Base-by-base conservation (phyloP, 805 yeast species). In the Diddensiella santjacobensis region DNA sequence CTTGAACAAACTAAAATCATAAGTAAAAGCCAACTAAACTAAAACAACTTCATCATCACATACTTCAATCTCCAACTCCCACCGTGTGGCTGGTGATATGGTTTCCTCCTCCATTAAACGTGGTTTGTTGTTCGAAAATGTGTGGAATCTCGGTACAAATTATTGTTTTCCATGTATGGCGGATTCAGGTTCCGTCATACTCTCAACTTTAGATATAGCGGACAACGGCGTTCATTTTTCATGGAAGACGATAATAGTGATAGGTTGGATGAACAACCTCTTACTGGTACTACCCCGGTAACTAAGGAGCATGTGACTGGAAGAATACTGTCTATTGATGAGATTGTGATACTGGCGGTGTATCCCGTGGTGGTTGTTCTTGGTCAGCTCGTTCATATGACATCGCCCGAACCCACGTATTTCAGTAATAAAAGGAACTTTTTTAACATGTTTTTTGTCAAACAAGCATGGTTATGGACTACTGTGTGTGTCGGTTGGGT, bases 381-480 rank as follows among this genome's bases (percentile, higher is more conserved):
- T 39, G 69, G 63, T 35, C 59, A 59, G 42, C 44, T 61, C 6
- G 55, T 57, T 4, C 49, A 54, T 11, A 17, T 53, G 18, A 38
- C 53, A 3, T 44, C 48, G 15, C 50, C 52, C 11, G 55, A 49
- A 11, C 50, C 42, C 11, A 52, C 64, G 22, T 71, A 69, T 48
- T 69, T 71, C 50, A 56, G 66, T 35, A 43, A 57, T 42, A 88
- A 87, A 67, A 73, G 77, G 44, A 88, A 87, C 61, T 26, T 88
- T 15, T 61, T 90, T 51, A 91, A 91, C 65, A 74, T 74, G 18
- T 41, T 75, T 4, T 87, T 93, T 62, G 96, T 91, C 33, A 93
- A 91, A 59, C 75, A 74, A 22, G 98, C 97, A 1, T 93, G 98
- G 98, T 73, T 79, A 13, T 93, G 97, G 98, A 89, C 96, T 1